phyloP scores from a whole-genome alignment of 257 asterid species.

The Nicotiana tomentosiformis region DNA sequence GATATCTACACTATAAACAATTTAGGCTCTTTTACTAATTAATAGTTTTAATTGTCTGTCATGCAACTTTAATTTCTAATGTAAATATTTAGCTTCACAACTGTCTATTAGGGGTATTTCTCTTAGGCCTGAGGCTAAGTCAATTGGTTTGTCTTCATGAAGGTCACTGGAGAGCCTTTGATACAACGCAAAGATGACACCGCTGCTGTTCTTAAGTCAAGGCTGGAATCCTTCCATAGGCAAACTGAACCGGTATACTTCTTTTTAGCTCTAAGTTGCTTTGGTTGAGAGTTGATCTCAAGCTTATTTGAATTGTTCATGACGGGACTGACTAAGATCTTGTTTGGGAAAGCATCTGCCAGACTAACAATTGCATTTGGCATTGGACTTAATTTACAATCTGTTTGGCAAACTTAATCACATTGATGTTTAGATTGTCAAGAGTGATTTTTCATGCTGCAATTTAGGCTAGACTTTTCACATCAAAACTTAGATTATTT shows the following conservation, averaged over 20 bases:
- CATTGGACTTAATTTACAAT: too few species aligned
- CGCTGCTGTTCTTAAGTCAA: conserved; percentile 80
- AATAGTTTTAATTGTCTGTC: neutral
- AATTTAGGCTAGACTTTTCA: neutral
- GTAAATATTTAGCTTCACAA: neutral
- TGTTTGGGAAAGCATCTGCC: neutral
- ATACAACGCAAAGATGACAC: conserved; percentile 96
- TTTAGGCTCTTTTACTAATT: neutral
- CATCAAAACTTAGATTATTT: neutral
- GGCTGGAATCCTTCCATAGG: conserved; percentile 85
- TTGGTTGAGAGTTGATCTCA: neutral
- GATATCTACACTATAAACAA: too few species aligned
- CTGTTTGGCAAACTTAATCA: neutral
- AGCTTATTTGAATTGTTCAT: neutral
- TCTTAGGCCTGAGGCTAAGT: neutral
- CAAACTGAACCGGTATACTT: conserved; percentile 75
- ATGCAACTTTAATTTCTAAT: neutral
- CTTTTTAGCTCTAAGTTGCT: neutral
- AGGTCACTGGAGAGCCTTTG: conserved; percentile 75
- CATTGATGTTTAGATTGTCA: neutral
- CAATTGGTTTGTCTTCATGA: neutral
- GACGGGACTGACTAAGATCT: neutral
- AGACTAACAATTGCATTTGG: neutral
- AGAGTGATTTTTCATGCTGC: neutral
- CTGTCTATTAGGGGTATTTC: neutral